Percentiles rank a stretch among this genome's conserved stretches.
phyloP scores from a whole-genome alignment of 2,329 filamentous ascomycete genomes.

The Exophiala sideris region DNA sequence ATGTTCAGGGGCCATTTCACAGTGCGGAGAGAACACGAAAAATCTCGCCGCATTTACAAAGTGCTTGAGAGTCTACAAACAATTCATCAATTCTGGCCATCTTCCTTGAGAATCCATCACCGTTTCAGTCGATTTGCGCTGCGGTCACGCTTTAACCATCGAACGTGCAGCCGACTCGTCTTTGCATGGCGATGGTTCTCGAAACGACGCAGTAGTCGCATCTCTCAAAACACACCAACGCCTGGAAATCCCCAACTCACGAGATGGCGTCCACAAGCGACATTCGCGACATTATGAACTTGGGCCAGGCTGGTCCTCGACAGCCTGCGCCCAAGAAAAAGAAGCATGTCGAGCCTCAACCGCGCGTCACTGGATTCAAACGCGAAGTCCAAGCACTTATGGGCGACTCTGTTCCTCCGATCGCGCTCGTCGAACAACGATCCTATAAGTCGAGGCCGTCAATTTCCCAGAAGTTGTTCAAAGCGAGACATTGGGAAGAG shows the following conservation, averaged over 20 bases:
- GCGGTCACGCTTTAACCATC: too few species aligned
- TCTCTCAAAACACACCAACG: background rate
- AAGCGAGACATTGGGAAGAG: conserved; percentile 29
- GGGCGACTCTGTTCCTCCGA: conserved; percentile 50
- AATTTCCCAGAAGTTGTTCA: conserved; percentile 26
- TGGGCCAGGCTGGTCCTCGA: conserved; percentile 60
- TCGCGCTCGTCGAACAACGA: conserved; percentile 49
- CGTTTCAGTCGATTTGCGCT: too few species aligned
- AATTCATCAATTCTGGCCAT: background rate
- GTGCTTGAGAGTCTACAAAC: too few species aligned
- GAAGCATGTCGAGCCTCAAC: conserved; percentile 59
- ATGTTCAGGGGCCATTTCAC: background rate
- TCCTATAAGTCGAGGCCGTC: conserved; percentile 45
- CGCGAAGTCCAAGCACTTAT: conserved; percentile 51
- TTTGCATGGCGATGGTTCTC: too few species aligned
- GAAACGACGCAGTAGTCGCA: too few species aligned
- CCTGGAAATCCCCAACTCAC: background rate
- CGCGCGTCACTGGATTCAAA: conserved; percentile 43
- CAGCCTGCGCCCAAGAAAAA: conserved; percentile 66
- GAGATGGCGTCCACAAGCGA: conserved; percentile 68
- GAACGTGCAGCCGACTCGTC: too few species aligned
- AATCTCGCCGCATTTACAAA: background rate
- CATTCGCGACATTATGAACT: conserved; percentile 82
- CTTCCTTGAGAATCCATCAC: background rate
- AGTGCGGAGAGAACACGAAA: background rate